Evolutionary conservation across 2,329 filamentous ascomycete species (phyloP).

Genomic region (Helotiales sp.): DNA sequence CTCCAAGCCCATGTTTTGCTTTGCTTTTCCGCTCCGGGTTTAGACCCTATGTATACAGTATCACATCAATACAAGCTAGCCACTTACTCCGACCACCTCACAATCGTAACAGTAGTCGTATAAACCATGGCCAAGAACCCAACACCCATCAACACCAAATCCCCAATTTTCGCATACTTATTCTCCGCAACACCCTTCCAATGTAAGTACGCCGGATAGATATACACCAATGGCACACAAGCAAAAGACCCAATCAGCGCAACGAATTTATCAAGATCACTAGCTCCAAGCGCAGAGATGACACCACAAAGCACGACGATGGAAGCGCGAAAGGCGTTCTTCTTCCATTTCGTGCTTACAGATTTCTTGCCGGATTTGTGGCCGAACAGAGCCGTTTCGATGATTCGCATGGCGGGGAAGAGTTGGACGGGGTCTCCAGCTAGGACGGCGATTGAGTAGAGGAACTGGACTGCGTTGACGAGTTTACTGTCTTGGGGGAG

Average conservation of each 20-base stretch:
- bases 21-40: background rate
- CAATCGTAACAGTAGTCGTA: slow-evolving; percentile 78
- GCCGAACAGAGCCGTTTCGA: slow-evolving; percentile 90
- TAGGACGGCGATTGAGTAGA: slow-evolving; percentile 93
- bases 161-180: slow-evolving; percentile 40
- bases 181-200: slow-evolving; percentile 66
- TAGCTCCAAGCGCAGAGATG: slow-evolving; percentile 87
- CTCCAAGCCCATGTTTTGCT: too few species aligned
- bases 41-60: background rate
- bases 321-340: slow-evolving; percentile 91
- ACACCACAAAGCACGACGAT: slow-evolving; percentile 80
- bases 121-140: slow-evolving; percentile 86
- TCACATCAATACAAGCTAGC: background rate
- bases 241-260: slow-evolving; percentile 93
- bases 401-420: slow-evolving; percentile 94
- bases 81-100: background rate
- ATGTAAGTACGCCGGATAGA: slow-evolving; percentile 92
- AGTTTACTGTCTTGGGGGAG: slow-evolving; percentile 91
- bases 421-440: slow-evolving; percentile 92
- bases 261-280: slow-evolving; percentile 94
- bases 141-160: slow-evolving; percentile 54
- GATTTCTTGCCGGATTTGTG: slow-evolving; percentile 87
- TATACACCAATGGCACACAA: slow-evolving; percentile 93
- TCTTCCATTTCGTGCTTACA: slow-evolving; percentile 97
- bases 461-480: slow-evolving; percentile 93